Evolutionary conservation across 106 monocot species (phyloP).

Genomic region (Acorus gramineus): DNA sequence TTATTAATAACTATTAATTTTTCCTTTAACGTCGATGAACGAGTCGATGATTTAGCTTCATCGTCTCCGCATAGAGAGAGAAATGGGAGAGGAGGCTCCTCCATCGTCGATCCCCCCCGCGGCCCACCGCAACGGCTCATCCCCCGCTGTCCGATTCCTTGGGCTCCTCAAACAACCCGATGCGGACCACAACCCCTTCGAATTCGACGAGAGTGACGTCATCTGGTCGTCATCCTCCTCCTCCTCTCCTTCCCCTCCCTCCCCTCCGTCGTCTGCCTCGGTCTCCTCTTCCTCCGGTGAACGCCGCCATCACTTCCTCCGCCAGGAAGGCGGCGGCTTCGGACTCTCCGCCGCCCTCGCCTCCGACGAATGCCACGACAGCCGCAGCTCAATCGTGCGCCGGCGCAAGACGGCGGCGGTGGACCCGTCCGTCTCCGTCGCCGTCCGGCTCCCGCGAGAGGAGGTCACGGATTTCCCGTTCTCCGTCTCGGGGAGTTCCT

Average conservation of each 20-base stretch:
- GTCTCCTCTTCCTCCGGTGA: neutral
- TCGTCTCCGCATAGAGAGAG: neutral
- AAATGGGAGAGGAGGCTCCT: constrained; percentile 4
- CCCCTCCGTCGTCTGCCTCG: constrained; percentile 1
- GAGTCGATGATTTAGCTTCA: neutral
- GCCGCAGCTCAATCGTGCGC: neutral
- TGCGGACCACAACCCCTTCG: neutral
- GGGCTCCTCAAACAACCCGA: constrained; percentile 29
- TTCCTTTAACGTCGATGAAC: neutral
- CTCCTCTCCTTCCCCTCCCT: neutral
- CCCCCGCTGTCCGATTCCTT: constrained; percentile 36
- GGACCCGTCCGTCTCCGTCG: neutral
- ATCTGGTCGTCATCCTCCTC: constrained; percentile 51
- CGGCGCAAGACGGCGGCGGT: constrained; percentile 1
- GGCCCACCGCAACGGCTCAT: neutral
- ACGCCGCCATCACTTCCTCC: constrained; percentile 1
- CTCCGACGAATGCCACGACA: constrained; percentile 3
- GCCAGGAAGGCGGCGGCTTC: constrained; percentile 17
- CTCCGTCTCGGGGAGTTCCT: neutral
- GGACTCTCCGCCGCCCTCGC: constrained; percentile 53
- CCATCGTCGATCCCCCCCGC: constrained; percentile 1
- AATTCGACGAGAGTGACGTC: constrained; percentile 57
- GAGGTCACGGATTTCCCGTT: constrained; percentile 15
- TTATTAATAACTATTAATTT: no score
- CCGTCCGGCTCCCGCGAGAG: constrained; percentile 5